Conservation (phyloP, 2,329 filamentous ascomycete species). For the Trichoderma hamatum region DNA sequence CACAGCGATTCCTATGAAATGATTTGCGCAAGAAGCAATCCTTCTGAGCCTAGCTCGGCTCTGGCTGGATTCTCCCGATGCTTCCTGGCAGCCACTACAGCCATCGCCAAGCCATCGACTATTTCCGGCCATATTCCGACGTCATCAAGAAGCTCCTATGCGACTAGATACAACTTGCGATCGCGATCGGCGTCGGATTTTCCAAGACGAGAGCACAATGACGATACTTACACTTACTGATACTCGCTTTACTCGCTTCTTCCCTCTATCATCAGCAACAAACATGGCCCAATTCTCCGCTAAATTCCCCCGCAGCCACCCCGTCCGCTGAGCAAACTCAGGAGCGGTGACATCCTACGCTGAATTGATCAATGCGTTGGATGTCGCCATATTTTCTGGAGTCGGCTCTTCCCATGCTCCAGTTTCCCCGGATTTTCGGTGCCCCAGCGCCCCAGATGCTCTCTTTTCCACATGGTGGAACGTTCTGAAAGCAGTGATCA, state of each 20-base stretch:
- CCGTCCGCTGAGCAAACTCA: neutral
- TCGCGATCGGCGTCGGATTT: constrained; percentile 1
- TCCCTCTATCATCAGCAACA: neutral
- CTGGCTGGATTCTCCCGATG: constrained; percentile 5
- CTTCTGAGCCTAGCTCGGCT: constrained; percentile 2
- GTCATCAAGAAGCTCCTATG: neutral
- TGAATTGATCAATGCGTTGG: neutral
- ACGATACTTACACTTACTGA: neutral
- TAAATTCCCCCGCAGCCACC: neutral
- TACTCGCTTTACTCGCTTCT: neutral
- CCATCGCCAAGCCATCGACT: constrained; percentile 4
- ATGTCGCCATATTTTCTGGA: neutral
- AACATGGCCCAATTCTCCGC: neutral
- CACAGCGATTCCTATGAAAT: neutral
- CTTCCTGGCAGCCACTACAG: constrained; percentile 1
- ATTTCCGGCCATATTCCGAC: constrained; percentile 14
- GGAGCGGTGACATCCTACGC: neutral
- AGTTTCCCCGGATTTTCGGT: constrained; percentile 15
- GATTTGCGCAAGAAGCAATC: constrained; percentile 1
- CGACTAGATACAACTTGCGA: neutral
- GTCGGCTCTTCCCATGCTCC: constrained; percentile 11
- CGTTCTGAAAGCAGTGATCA: neutral
- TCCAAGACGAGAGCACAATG: neutral
- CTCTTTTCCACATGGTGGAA: neutral
- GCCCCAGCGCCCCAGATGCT: neutral